Percentiles rank a stretch among this genome's conserved stretches.
phyloP scores from a whole-genome alignment of 2,329 filamentous ascomycete species.

The Aspergillus fischeri region DNA sequence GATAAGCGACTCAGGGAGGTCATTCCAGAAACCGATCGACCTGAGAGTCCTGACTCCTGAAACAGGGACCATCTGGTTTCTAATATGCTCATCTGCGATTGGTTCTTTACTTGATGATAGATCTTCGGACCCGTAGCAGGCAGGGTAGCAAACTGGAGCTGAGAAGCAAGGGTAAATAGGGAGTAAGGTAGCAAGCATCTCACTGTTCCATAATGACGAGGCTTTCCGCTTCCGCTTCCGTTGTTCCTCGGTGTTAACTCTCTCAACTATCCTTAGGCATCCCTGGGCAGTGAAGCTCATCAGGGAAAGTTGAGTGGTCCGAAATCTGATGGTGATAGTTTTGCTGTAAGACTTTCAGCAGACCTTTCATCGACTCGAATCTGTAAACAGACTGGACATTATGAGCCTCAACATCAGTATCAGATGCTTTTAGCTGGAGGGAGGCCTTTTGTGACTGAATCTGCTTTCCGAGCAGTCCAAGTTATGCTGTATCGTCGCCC shows the following conservation, averaged over 20 bases:
- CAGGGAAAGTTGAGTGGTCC: neutral
- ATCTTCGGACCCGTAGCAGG: neutral
- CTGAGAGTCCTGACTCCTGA: neutral
- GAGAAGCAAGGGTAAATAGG: neutral
- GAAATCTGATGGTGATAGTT: neutral
- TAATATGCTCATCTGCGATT: neutral
- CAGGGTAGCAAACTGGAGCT: neutral
- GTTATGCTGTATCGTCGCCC: neutral
- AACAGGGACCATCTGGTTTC: neutral
- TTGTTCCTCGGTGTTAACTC: neutral
- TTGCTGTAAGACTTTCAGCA: neutral
- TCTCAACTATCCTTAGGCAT: neutral
- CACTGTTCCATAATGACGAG: neutral
- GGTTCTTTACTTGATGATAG: neutral
- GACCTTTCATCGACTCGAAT: neutral
- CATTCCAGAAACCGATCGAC: neutral
- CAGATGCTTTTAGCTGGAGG: neutral
- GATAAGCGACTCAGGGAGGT: neutral
- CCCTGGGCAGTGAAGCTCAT: neutral
- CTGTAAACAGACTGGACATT: neutral
- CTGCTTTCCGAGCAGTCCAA: neutral
- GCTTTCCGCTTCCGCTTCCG: neutral
- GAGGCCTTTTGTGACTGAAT: neutral
- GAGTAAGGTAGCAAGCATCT: neutral
- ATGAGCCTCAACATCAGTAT: neutral